These are phyloP conservation scores for Penicillium polonicum DNA, from an alignment of 2,329 filamentous ascomycete species.

Conservation along the genomic window DNA sequence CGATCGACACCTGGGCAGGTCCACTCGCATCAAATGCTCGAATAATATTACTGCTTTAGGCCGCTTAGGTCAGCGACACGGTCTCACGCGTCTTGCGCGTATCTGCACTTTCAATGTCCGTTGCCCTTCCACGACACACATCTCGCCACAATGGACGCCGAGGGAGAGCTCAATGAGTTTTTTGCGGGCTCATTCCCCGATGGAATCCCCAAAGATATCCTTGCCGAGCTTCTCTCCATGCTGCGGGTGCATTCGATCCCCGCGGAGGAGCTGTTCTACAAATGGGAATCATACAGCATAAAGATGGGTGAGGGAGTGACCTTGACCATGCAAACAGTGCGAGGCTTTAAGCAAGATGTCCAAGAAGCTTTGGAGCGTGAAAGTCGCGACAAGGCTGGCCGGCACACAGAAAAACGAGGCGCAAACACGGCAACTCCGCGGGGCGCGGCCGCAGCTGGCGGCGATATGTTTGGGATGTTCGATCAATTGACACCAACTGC, in stretches of 20 bases:
- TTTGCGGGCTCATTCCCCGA: slow-evolving; percentile 57
- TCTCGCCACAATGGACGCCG: slow-evolving; percentile 47
- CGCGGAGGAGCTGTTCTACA: slow-evolving; percentile 88
- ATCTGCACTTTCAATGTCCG: slow-evolving; percentile 2
- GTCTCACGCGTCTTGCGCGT: slow-evolving; percentile 20
- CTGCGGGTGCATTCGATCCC: slow-evolving; percentile 78
- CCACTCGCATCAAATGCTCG: slow-evolving; percentile 15
- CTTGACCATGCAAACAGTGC: slow-evolving; percentile 67
- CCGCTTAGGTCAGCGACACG: slow-evolving; percentile 25
- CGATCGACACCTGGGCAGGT: slow-evolving; percentile 5
- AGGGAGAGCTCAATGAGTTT: slow-evolving; percentile 56
- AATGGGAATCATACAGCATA: slow-evolving; percentile 98
- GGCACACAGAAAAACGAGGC: slow-evolving; percentile 62
- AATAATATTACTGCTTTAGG: slow-evolving; percentile 20
- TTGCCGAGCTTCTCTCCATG: slow-evolving; percentile 80
- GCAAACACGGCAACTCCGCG: slow-evolving; percentile 60
- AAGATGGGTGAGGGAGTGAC: slow-evolving; percentile 85
- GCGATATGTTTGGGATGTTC: slow-evolving; percentile 82
- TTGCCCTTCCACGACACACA: not conserved
- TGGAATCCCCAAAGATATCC: slow-evolving; percentile 71
- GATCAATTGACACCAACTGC: slow-evolving; percentile 69
- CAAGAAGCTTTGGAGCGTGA: slow-evolving; percentile 80
- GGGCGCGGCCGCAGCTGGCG: slow-evolving; percentile 52
- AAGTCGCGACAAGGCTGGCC: slow-evolving; percentile 61
- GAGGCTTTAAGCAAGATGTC: slow-evolving; percentile 80